These are phyloP conservation scores for Ceratobasidium theobromae DNA, from an alignment of 1,284 basidiomycete genomes.

Conservation along the genomic window DNA sequence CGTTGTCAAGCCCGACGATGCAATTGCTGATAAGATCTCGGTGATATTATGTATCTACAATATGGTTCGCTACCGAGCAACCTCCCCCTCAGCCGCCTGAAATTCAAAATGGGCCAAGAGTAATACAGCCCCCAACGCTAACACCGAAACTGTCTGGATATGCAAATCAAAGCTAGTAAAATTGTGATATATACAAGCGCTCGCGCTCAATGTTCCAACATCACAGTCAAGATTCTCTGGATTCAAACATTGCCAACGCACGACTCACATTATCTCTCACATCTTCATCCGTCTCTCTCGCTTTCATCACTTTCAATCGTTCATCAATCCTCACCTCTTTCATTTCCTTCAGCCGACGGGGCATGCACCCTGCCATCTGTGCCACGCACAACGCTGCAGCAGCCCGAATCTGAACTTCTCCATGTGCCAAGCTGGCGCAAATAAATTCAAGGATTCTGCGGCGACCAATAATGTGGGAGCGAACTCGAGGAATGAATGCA, in stretches of 20 bases:
- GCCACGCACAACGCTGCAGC: conserved; percentile 4
- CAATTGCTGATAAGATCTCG: no score
- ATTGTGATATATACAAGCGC: not conserved
- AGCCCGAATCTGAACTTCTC: not conserved
- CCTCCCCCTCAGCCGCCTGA: no score
- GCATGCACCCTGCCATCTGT: not conserved
- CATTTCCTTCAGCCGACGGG: conserved; percentile 9
- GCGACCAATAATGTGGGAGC: not conserved
- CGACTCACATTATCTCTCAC: conserved; percentile 4
- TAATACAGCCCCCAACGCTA: no score
- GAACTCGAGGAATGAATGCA: not conserved
- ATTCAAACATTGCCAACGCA: conserved; percentile 3
- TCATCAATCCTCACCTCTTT: conserved; percentile 15
- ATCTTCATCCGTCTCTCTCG: not conserved
- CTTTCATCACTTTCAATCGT: conserved; percentile 5
- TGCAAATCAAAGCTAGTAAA: no score
- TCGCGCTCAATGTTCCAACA: no score
- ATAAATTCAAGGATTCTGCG: conserved; percentile 14
- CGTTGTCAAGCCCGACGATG: no score
- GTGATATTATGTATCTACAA: no score
- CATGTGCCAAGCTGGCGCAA: not conserved
- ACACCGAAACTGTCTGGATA: no score
- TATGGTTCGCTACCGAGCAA: no score
- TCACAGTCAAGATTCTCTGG: not conserved
- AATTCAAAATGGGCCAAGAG: no score